These are phyloP conservation scores for Thalassiosira livingstoniorum DNA, from an alignment of 352 stramenopile genomes.

Conservation along the genomic window DNA sequence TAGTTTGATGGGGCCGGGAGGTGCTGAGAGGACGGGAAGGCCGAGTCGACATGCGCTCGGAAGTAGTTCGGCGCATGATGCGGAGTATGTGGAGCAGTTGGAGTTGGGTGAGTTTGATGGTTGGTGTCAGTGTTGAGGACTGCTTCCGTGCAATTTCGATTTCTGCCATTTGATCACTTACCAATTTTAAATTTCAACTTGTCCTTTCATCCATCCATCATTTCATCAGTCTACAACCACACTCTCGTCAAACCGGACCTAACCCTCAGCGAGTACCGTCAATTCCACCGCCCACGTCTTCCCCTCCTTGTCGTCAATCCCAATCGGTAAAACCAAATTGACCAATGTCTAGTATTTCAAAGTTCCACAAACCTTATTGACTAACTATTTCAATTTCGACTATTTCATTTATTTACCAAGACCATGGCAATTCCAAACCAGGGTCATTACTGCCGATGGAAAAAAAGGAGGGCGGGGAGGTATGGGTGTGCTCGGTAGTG, in stretches of 20 bases:
- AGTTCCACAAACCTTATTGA: too few species aligned
- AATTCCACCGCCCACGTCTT: slow-evolving; percentile 82
- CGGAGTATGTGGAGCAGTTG: slow-evolving; percentile 82
- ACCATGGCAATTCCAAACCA: slow-evolving; percentile 83
- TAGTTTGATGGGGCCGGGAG: slow-evolving; percentile 82
- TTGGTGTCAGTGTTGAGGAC: too few species aligned
- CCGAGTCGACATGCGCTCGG: slow-evolving; percentile 63
- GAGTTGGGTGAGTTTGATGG: slow-evolving; percentile 60
- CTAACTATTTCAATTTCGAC: slow-evolving; percentile 18
- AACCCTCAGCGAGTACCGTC: slow-evolving; percentile 66
- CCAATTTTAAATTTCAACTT: not conserved
- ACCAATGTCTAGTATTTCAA: too few species aligned
- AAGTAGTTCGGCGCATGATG: slow-evolving; percentile 66
- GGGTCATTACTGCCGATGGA: slow-evolving; percentile 34
- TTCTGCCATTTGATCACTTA: not conserved
- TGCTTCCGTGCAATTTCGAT: slow-evolving; percentile 1
- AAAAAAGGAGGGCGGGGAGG: slow-evolving; percentile 47
- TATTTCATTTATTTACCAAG: too few species aligned
- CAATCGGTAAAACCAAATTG: too few species aligned
- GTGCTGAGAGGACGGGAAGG: slow-evolving; percentile 81
- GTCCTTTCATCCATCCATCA: not conserved
- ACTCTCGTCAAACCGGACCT: slow-evolving; percentile 69
- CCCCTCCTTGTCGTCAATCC: slow-evolving; percentile 65
- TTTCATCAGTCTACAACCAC: slow-evolving; percentile 70
- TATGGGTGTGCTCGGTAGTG: too few species aligned